Evolutionary conservation across 768 basidiomycete genomes (phyloP).

Genomic region (Lentinus tigrinus): DNA sequence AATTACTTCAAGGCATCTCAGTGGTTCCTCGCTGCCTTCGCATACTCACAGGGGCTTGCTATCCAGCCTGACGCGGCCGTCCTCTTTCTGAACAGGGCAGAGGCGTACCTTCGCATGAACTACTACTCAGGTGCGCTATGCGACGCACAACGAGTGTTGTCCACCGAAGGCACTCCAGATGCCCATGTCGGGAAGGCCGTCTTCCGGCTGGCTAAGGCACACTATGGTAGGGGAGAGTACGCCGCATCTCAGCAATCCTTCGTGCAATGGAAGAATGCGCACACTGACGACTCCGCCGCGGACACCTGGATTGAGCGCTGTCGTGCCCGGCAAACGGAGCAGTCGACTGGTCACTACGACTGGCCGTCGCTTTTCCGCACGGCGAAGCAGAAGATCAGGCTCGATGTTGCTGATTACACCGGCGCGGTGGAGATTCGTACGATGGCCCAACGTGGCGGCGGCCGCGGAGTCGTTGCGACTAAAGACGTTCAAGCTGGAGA

Average conservation of each 20-base stretch:
- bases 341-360: conserved; percentile 23
- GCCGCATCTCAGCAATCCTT: conserved; percentile 14
- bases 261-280: neutral
- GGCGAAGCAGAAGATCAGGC: conserved; percentile 3
- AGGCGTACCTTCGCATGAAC: conserved; percentile 24
- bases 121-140: conserved; percentile 24
- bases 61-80: conserved; percentile 15
- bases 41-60: conserved; percentile 26
- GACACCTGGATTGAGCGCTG: conserved; percentile 20
- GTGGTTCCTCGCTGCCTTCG: conserved; percentile 27
- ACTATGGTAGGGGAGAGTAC: conserved; percentile 26
- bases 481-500: conserved; percentile 25
- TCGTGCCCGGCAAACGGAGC: conserved; percentile 20
- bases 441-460: conserved; percentile 22
- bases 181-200: conserved; percentile 23
- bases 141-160: conserved; percentile 24
- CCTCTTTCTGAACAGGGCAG: conserved; percentile 30
- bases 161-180: neutral
- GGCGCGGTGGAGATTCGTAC: conserved; percentile 21
- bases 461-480: conserved; percentile 26
- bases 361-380: conserved; percentile 24
- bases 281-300: conserved; percentile 8
- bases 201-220: conserved; percentile 23
- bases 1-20: conserved; percentile 17
- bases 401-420: conserved; percentile 27